Percentiles rank a stretch among this genome's conserved stretches.
These are phyloP conservation scores for Eucalyptus tenuipes DNA, from an alignment of 345 rosid genomes.

Conservation along the genomic window DNA sequence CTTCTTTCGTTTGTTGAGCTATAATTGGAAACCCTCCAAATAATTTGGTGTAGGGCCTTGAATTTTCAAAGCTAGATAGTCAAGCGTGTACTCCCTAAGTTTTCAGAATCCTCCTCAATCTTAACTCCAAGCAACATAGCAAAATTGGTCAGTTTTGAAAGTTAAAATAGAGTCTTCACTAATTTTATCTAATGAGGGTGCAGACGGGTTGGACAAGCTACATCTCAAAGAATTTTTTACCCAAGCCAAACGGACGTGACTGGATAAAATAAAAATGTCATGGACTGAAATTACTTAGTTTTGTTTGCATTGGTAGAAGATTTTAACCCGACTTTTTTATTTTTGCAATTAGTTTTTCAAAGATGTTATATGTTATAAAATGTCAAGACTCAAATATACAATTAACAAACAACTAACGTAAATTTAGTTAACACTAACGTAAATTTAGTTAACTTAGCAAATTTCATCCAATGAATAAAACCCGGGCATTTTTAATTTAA, in stretches of 20 bases:
- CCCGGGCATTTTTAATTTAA: rapidly evolving
- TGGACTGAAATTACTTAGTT: not conserved
- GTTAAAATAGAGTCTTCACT: not conserved
- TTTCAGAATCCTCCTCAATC: not conserved
- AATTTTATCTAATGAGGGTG: not conserved
- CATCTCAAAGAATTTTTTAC: not conserved
- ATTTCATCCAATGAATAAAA: not conserved
- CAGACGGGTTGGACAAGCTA: not conserved
- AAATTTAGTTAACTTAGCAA: not conserved
- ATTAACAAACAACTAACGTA: not conserved
- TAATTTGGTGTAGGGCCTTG: not conserved
- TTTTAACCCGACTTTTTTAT: not conserved
- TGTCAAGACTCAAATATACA: not conserved
- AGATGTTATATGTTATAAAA: not conserved
- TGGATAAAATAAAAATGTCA: not conserved
- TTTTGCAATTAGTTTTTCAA: not conserved
- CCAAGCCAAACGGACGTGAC: rapidly evolving
- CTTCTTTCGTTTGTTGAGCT: not conserved
- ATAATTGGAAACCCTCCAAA: not conserved
- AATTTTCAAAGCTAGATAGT: not conserved
- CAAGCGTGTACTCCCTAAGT: not conserved
- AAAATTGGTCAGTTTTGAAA: not conserved
- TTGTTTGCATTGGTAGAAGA: not conserved
- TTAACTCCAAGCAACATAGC: not conserved
- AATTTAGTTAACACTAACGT: not conserved